Evolutionary conservation across 495 filamentous ascomycete genomes (phyloP).

Genomic region (Cercophora samala): DNA sequence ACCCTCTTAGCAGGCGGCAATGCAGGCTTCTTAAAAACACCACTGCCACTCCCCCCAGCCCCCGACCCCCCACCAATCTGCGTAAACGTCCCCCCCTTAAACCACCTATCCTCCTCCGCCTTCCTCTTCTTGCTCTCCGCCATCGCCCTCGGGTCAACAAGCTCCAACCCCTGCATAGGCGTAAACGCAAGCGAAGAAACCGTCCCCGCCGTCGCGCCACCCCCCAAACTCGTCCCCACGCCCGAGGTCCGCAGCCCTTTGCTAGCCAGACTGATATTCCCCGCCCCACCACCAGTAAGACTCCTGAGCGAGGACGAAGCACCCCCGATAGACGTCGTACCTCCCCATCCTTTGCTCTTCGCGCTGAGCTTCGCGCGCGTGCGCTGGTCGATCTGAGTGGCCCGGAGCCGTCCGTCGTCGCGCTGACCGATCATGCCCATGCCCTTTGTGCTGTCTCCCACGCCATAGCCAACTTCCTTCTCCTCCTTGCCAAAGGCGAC

Average conservation of each 20-base stretch:
- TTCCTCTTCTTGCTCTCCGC: slow-evolving; percentile 84
- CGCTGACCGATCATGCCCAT: slow-evolving; percentile 92
- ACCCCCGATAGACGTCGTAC: slow-evolving; percentile 61
- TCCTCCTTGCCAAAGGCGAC: slow-evolving; percentile 97
- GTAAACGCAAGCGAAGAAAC: slow-evolving; percentile 89
- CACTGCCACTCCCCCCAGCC: slow-evolving; percentile 15
- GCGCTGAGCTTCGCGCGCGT: slow-evolving; percentile 89
- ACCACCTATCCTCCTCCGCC: slow-evolving; percentile 92
- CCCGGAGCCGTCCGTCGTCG: slow-evolving; percentile 82
- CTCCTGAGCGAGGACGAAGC: slow-evolving; percentile 74
- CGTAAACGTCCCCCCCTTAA: slow-evolving; percentile 93
- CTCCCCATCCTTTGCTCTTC: slow-evolving; percentile 95
- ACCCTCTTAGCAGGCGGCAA: slow-evolving; percentile 61
- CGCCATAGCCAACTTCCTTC: slow-evolving; percentile 87
- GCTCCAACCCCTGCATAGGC: slow-evolving; percentile 88
- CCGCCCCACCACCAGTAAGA: slow-evolving; percentile 58
- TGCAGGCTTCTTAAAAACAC: slow-evolving; percentile 56
- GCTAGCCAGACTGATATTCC: slow-evolving; percentile 65
- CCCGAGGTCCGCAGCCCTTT: slow-evolving; percentile 73
- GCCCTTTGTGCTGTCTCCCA: slow-evolving; percentile 79
- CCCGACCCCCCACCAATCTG: slow-evolving; percentile 59
- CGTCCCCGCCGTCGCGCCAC: slow-evolving; percentile 58
- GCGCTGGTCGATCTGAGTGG: slow-evolving; percentile 84
- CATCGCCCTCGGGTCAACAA: slow-evolving; percentile 89
- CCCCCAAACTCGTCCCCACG: slow-evolving; percentile 61